Evolutionary conservation across 164 flowering plant species (phyloP).

Genomic region (Echeveria elegans): DNA sequence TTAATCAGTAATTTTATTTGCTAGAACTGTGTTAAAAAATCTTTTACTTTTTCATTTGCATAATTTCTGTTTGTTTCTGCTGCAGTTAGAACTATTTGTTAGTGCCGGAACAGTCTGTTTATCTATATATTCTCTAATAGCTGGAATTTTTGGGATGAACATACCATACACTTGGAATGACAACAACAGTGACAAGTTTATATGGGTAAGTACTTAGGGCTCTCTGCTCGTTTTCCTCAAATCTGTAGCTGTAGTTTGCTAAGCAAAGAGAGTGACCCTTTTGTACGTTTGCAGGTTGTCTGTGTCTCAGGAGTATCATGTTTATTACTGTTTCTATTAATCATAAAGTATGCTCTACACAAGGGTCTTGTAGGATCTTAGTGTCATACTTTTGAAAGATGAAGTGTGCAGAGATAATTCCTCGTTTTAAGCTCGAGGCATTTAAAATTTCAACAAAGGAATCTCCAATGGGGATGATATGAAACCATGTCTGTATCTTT

Average conservation of each 20-base stretch:
- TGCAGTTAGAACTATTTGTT: constrained; percentile 86
- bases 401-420: background rate
- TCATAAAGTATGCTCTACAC: constrained; percentile 2
- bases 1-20: background rate
- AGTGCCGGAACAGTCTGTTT: constrained; percentile 80
- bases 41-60: background rate
- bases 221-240: background rate
- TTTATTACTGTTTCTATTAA: constrained; percentile 6
- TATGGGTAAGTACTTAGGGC: constrained; percentile 49
- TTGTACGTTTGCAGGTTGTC: constrained; percentile 3
- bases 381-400: background rate
- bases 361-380: constrained; percentile 5
- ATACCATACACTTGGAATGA: constrained; percentile 83
- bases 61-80: background rate
- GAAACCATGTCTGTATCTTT: background rate
- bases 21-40: background rate
- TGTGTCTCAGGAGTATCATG: background rate
- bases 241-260: background rate
- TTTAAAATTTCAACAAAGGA: background rate
- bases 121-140: constrained; percentile 70
- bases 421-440: background rate
- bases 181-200: constrained; percentile 60
- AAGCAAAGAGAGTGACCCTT: background rate
- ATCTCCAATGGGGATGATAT: background rate
- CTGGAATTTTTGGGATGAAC: constrained; percentile 92